Evolutionary conservation across 306 rosid species (phyloP), one percentile per base, ranked within the genome.

Genomic region (Coriaria nepalensis): DNA sequence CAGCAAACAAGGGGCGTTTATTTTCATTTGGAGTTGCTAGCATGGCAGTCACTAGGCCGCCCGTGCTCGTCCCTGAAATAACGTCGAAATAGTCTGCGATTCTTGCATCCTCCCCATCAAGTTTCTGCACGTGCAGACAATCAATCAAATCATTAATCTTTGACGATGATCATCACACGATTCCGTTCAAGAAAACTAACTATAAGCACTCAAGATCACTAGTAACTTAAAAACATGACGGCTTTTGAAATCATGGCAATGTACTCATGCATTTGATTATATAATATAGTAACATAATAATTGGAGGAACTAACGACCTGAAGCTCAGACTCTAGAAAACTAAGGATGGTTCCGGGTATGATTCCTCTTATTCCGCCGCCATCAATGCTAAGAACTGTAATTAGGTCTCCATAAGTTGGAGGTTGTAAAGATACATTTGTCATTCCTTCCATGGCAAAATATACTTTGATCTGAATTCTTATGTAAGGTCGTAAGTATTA

Each of bases 281-380:
- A 20, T 20, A 20, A 20, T 20, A 20, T 20, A 20, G 29, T 20
- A 20, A 3, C 29, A 20, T 20, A 20, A 20, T 20, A 3, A 20
- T 20, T 20, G 3, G 3, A 20, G 3, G 29, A 20, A 20, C 29
- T 20, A 20, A 3, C 10, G 13, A 66, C 79, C 87, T 78, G 86
- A 39, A 83, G 94, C 37, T 83, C 55, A 0, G 73, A 55, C 67
- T 83, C 81, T 9, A 83, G 71, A 43, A 68, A 79, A 32, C 44
- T 56, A 41, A 83, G 78, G 8, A 79, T 67, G 5, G 78, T 57
- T 8, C 80, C 82, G 0, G 90, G 81, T 37, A 83, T 77, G 33
- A 80, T 65, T 8, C 83, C 92, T 49, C 92, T 67, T 5, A 84
- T 63, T 6, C 94, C 94, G 12, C 86, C 92, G 2, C 92, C 94